Base-by-base conservation (phyloP, 768 basidiomycete genomes). In the Dacryopinax primogenitus region DNA sequence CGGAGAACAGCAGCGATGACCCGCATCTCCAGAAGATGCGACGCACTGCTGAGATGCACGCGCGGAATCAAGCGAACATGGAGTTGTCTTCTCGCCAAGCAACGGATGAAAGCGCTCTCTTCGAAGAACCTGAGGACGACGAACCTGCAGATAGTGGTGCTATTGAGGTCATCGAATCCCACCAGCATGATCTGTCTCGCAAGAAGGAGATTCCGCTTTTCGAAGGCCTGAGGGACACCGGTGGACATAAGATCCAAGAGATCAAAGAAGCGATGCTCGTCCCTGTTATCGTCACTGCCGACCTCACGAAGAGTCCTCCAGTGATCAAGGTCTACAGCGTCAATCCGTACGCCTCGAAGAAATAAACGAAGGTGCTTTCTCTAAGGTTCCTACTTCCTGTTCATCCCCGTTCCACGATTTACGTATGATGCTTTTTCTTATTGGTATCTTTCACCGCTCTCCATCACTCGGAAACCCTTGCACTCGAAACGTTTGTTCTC, bases 311-410 rank as follows among this genome's bases (percentile, higher is more conserved):
- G 83, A 92, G 89, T 70, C 93, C 93, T 39, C 93, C 93, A 2
- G 90, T 97, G 71, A 88, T 98, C 81, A 94, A 96, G 76, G 92
- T 98, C 65, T 93, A 93, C 80, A 92, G 91, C 71, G 89, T 92
- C 72, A 93, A 93, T 73, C 92, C 92, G 7, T 94, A 90, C 74
- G 86, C 90, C 41, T 81, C 82, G 67, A 76, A 78, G 68, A 82
- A 82, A 75, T 61, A 37, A 47, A 58, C 30, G 39, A 44, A 51
- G 34, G 26, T 28, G 33, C 28, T 26, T 21, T 2, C 26, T 11
- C 51, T 15, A n/a, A 7, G 3, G 23, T 26, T 32, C 51, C 32
- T 58, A 15, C 18, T 58, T 32, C 15, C 18, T 32, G 26, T 13
- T 58, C 51, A 26, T 58, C 32, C 51, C 51, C 51, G 51, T 58